Conservation (phyloP, 192 early-diverging fungal species). For the Lunasporangiospora selenospora region DNA sequence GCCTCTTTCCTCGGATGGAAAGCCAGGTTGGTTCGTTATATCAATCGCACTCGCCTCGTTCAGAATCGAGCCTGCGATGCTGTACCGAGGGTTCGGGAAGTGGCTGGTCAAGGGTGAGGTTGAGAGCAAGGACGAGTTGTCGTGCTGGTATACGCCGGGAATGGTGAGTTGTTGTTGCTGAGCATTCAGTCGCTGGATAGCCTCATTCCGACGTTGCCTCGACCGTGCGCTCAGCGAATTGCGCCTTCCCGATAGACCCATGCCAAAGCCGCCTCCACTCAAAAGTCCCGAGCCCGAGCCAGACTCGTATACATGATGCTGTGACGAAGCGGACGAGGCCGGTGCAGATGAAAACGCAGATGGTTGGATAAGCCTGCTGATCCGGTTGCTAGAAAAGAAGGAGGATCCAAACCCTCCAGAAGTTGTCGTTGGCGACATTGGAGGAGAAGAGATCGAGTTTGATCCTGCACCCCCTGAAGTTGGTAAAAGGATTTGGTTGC, state of each 20-base stretch:
- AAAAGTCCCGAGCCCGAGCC: too few species aligned
- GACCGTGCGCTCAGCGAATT: constrained; percentile 19
- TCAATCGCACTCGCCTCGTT: constrained; percentile 4
- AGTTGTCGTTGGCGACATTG: constrained; percentile 9
- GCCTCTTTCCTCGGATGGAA: too few species aligned
- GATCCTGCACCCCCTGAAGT: too few species aligned
- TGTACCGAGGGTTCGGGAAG: constrained; percentile 1
- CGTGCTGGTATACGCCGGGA: constrained; percentile 15
- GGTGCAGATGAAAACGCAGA: constrained; percentile 7
- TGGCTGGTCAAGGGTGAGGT: background rate
- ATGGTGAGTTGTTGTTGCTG: constrained; percentile 8
- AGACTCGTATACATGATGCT: too few species aligned
- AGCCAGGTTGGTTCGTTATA: too few species aligned
- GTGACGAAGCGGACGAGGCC: background rate
- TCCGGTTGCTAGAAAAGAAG: constrained; percentile 19
- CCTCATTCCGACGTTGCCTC: constrained; percentile 26
- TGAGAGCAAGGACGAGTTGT: background rate
- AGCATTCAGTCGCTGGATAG: constrained; percentile 17
- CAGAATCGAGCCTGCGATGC: constrained; percentile 5
- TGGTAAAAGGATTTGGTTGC: constrained; percentile 56
- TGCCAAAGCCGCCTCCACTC: too few species aligned
- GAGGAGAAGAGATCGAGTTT: constrained; percentile 25
- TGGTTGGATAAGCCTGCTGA: constrained; percentile 37
- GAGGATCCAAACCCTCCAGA: constrained; percentile 26
- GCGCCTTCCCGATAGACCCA: too few species aligned